phyloP scores from a whole-genome alignment of 305 asterid genomes.

The Andrographis paniculata region DNA sequence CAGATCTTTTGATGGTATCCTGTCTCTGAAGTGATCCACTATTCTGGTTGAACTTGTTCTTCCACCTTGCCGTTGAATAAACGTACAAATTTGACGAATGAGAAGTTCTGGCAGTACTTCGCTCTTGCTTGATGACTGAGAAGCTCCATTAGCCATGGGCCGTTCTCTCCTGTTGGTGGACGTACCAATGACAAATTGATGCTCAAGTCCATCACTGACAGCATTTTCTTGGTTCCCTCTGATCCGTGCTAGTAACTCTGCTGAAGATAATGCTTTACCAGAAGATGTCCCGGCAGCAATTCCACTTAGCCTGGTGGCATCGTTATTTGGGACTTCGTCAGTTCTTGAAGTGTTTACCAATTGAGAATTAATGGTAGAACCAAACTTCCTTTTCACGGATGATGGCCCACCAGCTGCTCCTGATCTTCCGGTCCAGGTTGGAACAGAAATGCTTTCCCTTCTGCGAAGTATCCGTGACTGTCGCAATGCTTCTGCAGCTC shows the following conservation, averaged over 20 bases:
- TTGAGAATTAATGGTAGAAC: slow-evolving; percentile 57
- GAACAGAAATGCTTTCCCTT: slow-evolving; percentile 68
- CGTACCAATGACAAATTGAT: slow-evolving; percentile 47
- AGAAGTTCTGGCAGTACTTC: slow-evolving; percentile 72
- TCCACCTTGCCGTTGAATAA: slow-evolving; percentile 76
- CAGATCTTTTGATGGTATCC: slow-evolving; percentile 74
- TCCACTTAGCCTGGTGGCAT: slow-evolving; percentile 30
- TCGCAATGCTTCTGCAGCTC: slow-evolving; percentile 94
- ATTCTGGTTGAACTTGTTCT: slow-evolving; percentile 57
- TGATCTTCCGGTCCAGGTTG: slow-evolving; percentile 95
- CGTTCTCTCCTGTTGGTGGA: slow-evolving; percentile 29
- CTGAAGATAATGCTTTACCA: slow-evolving; percentile 86
- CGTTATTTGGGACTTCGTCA: slow-evolving; percentile 22
- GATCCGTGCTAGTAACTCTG: slow-evolving; percentile 64
- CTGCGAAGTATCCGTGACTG: slow-evolving; percentile 85
- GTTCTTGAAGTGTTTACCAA: slow-evolving; percentile 34
- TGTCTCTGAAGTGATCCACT: slow-evolving; percentile 66
- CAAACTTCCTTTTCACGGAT: slow-evolving; percentile 59
- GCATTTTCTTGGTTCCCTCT: slow-evolving; percentile 65
- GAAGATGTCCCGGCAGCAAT: slow-evolving; percentile 66
- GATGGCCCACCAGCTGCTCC: slow-evolving; percentile 97
- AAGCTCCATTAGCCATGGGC: slow-evolving; percentile 24
- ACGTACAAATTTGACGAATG: slow-evolving; percentile 84
- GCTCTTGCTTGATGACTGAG: slow-evolving; percentile 29
- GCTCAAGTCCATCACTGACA: slow-evolving; percentile 59